Percentiles rank a stretch among this genome's conserved stretches.
These are phyloP conservation scores for Leishmania arabica DNA, from an alignment of 208 protist genomes.

Conservation along the genomic window DNA sequence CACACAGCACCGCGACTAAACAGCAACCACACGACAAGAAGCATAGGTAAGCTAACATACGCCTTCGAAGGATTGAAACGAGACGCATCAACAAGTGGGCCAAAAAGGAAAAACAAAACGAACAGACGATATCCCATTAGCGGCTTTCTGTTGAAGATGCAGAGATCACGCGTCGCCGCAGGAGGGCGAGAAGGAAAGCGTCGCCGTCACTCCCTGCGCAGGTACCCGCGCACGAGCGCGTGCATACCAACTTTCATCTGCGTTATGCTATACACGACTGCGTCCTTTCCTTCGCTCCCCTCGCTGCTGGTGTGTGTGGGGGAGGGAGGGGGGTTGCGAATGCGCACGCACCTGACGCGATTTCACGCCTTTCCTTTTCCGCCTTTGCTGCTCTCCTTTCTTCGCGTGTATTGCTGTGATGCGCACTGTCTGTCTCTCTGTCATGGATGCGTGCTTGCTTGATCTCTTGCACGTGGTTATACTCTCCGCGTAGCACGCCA, in stretches of 20 bases:
- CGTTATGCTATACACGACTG: background rate
- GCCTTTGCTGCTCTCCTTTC: background rate
- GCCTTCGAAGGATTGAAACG: background rate
- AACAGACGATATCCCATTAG: background rate
- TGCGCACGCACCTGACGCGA: background rate
- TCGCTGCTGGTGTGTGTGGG: background rate
- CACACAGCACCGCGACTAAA: background rate
- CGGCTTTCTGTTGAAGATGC: background rate
- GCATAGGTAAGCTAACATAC: background rate
- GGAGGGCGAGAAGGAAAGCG: background rate
- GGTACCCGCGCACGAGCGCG: background rate
- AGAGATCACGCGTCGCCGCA: background rate
- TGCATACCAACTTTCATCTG: background rate
- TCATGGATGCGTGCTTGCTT: background rate
- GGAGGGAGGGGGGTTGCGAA: background rate
- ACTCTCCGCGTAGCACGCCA: background rate
- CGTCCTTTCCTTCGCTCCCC: background rate
- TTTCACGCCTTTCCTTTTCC: background rate
- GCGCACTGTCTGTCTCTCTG: background rate
- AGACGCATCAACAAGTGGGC: background rate
- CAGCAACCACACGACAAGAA: background rate
- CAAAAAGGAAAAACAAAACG: background rate
- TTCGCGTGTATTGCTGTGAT: background rate
- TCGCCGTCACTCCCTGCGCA: background rate
- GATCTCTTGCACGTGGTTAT: conserved; percentile 4